Conservation (phyloP, 2,329 filamentous ascomycete genomes). For the Venturia carpophila region DNA sequence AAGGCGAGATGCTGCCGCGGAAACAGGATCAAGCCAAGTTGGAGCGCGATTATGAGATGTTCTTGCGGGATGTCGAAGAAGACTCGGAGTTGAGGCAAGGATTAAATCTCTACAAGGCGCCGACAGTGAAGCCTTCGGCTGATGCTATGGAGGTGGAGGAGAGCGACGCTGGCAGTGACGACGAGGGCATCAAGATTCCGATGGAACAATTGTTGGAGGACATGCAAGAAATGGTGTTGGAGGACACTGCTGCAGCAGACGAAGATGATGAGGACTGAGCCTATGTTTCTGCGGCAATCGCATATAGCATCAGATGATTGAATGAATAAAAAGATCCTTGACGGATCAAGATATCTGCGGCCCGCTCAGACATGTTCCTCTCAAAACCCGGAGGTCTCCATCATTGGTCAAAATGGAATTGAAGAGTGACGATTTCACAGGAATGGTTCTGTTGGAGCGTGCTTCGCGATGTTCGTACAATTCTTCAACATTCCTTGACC, state of each 20-base stretch:
- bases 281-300: background rate
- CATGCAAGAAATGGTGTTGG: conserved; percentile 65
- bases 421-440: too few relatives aligned
- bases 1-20: conserved; percentile 77
- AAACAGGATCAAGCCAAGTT: conserved; percentile 81
- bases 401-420: too few relatives aligned
- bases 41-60: conserved; percentile 93
- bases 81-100: conserved; percentile 80
- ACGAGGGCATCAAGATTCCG: conserved; percentile 42
- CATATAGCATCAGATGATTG: background rate
- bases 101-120: conserved; percentile 75
- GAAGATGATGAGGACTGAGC: background rate
- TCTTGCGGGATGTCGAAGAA: conserved; percentile 93
- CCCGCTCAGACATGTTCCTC: too few relatives aligned
- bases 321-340: background rate
- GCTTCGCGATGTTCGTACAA: too few relatives aligned
- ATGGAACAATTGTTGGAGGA: conserved; percentile 69
- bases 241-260: background rate
- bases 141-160: conserved; percentile 57
- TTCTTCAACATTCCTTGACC: too few relatives aligned
- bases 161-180: conserved; percentile 41
- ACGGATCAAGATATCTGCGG: too few relatives aligned
- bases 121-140: conserved; percentile 41
- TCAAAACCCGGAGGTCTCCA: too few relatives aligned
- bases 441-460: too few relatives aligned